Evolutionary conservation across 306 rosid genomes (phyloP), one percentile per base, ranked within the genome.

Genomic region (Vigna reflexopilosa): DNA sequence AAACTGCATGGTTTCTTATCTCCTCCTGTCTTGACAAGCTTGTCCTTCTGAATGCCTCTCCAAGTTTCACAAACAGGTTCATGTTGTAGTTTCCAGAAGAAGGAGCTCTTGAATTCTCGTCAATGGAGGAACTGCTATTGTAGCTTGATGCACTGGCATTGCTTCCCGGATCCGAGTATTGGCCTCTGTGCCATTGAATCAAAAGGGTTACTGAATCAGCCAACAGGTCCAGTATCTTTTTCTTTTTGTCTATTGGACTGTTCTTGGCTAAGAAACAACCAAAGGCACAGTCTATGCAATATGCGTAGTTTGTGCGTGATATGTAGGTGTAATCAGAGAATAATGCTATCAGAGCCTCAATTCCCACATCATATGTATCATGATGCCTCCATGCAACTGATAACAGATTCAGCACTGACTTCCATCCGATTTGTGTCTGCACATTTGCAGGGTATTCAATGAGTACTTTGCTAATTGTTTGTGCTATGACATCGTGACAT

Each of bases 1-100:
- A 4, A 70, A 95, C 83, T n/a, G 99, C 97, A 56, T 87, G 88
- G 80, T 95, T 93, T 81, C 99, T 81, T 62, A 95, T 86, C 85
- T 95, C 98, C 84, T 95, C 99, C 16, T 93, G 85, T 67, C 97
- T 79, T 3, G 94, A 88, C 47, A 95, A 84, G 86, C 97, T 91
- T 48, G 87, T 88, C 76, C 90, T 93, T 67, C 88, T 81, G 16
- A 95, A 85, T 22, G 88, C 90, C 70, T 93, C 99, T 26, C 98
- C 99, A 13, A 95, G 88, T 78, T 91, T 95, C 77, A 90, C 83
- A 77, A 95, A 90, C 9, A 89, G 77, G 44, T 82, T 91, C 88
- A 87, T 83, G 83, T 55, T 80, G 54, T 83, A 83, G 83, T 88
- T 89, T 51, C 83, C 49, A 16, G 90, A 81, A 26, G 85, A 79